These are phyloP conservation scores for Trapa bicornis DNA, from an alignment of 345 rosid genomes.

Conservation along the genomic window DNA sequence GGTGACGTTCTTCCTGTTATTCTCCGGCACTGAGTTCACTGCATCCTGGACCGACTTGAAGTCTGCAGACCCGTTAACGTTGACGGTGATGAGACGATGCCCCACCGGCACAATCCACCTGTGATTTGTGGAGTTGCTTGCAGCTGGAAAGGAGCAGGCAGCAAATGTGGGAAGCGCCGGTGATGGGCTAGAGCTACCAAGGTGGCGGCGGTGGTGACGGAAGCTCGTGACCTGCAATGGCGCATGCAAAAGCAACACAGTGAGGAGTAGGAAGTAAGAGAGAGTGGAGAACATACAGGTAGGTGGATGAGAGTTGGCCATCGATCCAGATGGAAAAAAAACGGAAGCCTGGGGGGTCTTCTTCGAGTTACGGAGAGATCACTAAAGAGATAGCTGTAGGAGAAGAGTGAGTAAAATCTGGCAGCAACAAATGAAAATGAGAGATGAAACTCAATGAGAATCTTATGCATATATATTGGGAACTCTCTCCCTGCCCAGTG, in stretches of 20 bases:
- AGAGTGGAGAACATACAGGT: conserved; percentile 14
- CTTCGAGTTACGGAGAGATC: conserved; percentile 3
- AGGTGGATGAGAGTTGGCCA: conserved; percentile 22
- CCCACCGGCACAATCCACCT: conserved; percentile 77
- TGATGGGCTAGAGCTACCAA: neutral
- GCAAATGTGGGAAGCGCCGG: neutral
- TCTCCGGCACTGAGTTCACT: conserved; percentile 52
- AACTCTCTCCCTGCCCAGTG: neutral
- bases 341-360: neutral
- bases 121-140: conserved; percentile 28
- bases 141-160: neutral
- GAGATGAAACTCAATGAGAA: neutral
- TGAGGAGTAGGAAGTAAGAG: conserved; percentile 11
- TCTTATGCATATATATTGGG: neutral
- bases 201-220: conserved; percentile 7
- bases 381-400: neutral
- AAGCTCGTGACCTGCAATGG: conserved; percentile 17
- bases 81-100: conserved; percentile 56
- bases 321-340: conserved; percentile 8
- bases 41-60: conserved; percentile 81
- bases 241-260: conserved; percentile 16
- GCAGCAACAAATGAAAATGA: neutral
- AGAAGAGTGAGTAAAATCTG: conserved; percentile 8
- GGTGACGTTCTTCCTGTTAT: conserved; percentile 45
- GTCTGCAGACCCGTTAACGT: conserved; percentile 40